phyloP scores from a whole-genome alignment of 2,329 filamentous ascomycete species.

The Talaromyces sp. region DNA sequence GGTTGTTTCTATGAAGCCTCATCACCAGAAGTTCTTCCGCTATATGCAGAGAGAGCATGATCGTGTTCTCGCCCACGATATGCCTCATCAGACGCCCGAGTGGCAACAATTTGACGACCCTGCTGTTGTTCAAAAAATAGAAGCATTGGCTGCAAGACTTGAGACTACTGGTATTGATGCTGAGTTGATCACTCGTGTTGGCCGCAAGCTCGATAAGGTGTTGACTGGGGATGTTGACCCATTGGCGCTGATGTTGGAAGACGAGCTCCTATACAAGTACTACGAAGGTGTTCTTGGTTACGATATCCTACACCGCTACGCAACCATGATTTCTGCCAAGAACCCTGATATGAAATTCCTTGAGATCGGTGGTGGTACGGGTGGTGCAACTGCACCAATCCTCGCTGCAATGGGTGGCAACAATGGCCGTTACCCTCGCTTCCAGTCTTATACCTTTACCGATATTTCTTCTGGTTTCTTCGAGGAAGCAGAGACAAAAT shows the following conservation, averaged over 20 bases:
- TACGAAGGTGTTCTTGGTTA: constrained; percentile 25
- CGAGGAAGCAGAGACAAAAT: constrained; percentile 9
- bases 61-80: background rate
- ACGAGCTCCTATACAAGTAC: constrained; percentile 30
- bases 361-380: constrained; percentile 43
- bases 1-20: background rate
- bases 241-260: constrained; percentile 32
- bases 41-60: background rate
- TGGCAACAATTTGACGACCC: background rate
- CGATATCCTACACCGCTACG: constrained; percentile 15
- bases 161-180: background rate
- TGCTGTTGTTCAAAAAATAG: background rate
- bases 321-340: constrained; percentile 32
- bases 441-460: constrained; percentile 14
- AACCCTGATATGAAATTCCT: constrained; percentile 40
- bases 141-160: background rate
- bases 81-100: background rate
- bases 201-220: constrained; percentile 26
- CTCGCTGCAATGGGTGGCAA: constrained; percentile 21
- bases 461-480: constrained; percentile 19
- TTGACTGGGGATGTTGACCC: constrained; percentile 22
- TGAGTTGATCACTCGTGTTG: background rate
- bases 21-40: background rate
- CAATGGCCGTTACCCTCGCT: background rate
- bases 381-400: constrained; percentile 33